Evolutionary conservation across 2,329 filamentous ascomycete species (phyloP), one percentile per base, ranked within the genome.

Genomic region (Fusarium sp.): DNA sequence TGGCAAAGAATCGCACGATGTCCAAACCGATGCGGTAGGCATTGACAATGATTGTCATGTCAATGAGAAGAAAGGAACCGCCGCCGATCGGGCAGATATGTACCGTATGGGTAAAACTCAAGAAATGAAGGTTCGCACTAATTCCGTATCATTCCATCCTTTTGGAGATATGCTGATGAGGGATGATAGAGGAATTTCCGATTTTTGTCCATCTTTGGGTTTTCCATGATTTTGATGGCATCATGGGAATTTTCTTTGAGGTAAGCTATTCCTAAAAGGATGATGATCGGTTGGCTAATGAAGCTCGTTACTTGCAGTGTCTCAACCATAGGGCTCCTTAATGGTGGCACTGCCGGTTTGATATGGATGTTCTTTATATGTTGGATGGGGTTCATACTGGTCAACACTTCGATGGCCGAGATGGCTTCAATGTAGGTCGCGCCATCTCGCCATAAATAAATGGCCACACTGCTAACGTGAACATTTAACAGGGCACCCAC

Each of bases 171-270:
- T 35, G 17, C 8, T 33, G 17, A 33, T n/a, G 4, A 0, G 3
- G 2, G 2, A 33, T 8, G 1, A 0, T 17, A 81, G 75, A 75
- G 82, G 55, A 83, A 81, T 70, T 84, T 84, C 69, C 77, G 79
- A 4, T 82, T 82, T 56, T 46, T 82, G 24, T 80, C 80, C 9
- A 84, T 83, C 30, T 79, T 84, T 51, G 82, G 82, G 19, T 85
- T 84, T 56, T 80, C 81, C 2, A 80, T 80, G 57, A 81, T 83
- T 45, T 71, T 83, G 3, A 82, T 81, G 43, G 82, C 81, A 1
- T 84, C 70, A 22, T 72, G 83, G 83, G 82, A 83, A 47, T 79
- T 79, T 40, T 74, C 78, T 2, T 70, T 83, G 7, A 76, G 79
- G 70, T 79, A 66, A 56, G 24, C 49, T 11, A 15, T 17, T 1